Evolutionary conservation across 106 monocot species (phyloP).

Genomic region (Triglochin maritima): DNA sequence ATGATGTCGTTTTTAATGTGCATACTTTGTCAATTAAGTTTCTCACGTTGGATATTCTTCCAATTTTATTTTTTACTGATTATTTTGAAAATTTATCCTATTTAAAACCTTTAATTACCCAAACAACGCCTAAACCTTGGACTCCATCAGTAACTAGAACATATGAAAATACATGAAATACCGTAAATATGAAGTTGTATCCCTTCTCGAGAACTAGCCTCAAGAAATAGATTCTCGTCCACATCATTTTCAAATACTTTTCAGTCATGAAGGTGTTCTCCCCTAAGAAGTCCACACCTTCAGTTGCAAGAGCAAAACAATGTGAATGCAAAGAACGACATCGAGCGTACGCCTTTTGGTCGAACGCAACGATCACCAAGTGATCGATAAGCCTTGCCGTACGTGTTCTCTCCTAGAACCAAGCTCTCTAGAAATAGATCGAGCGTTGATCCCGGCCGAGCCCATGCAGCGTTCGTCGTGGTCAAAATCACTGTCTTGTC

Average conservation of each 20-base stretch:
- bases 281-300: conserved; percentile 26
- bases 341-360: conserved; percentile 5
- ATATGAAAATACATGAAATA: not conserved
- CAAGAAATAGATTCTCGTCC: conserved; percentile 22
- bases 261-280: conserved; percentile 21
- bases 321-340: conserved; percentile 13
- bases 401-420: conserved; percentile 11
- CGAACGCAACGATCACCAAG: conserved; percentile 24
- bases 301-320: conserved; percentile 22
- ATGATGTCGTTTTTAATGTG: too few relatives aligned
- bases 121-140: not conserved
- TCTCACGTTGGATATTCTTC: too few relatives aligned
- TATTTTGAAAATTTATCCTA: too few relatives aligned
- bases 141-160: not conserved
- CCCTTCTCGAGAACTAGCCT: conserved; percentile 15
- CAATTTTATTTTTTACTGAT: too few relatives aligned
- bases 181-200: conserved; percentile 31
- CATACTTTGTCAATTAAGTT: too few relatives aligned
- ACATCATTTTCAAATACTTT: conserved; percentile 30
- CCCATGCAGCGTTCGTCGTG: conserved; percentile 24
- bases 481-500: conserved; percentile 33
- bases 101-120: too few relatives aligned
- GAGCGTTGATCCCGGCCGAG: conserved; percentile 11
- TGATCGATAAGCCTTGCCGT: conserved; percentile 14
- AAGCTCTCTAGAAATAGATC: conserved; percentile 35